Base-by-base conservation (phyloP, 352 stramenopile species). In the Phytophthora pseudosyringae region DNA sequence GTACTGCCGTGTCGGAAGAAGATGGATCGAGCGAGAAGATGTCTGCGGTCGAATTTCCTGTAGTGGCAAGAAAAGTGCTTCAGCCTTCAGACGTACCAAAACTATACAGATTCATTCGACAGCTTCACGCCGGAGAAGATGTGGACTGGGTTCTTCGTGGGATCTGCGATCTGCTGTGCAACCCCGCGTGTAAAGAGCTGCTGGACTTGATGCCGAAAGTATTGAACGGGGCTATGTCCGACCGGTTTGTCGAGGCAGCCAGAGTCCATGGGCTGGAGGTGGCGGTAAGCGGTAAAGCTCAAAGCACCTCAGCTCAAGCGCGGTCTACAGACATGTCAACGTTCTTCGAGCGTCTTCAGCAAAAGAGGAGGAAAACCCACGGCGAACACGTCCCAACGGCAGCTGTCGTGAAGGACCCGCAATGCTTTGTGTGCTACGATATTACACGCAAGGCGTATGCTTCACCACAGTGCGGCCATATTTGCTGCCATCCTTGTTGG, bases 391-490 rank as follows among this genome's bases (percentile, higher is more conserved):
- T 71, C 18, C 62, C 66, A 1, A 77, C 76, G 15, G 85, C 70
- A 33, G 77, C 81, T 13, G 59, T 91, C 9, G 75, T 95, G 13
- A 78, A 91, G 44, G 77, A 94, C 29, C 88, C 88, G 3, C 88
- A 95, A 67, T 95, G 88, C 45, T 78, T 88, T 33, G 87, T 95
- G 25, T 95, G 88, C 67, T 94, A 91, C 58, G 86, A 95, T 39
- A 88, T 95, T 31, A 79, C 81, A 0, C 80, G 69, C 4, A 93
- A 92, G 61, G 85, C 88, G 8, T 92, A 80, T 64, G 88, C 88
- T 13, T 84, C 88, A 1, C 60, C 70, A 10, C 77, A 83, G 26
- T 95, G 88, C 31, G 88, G 88, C 5, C 88, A 95, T 59, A 91
- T 95, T 66, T 95, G 88, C 62, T 95, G 88, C 62, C 74, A 88